Base-by-base conservation (phyloP, 495 filamentous ascomycete genomes). In the Penicillium argentinense region DNA sequence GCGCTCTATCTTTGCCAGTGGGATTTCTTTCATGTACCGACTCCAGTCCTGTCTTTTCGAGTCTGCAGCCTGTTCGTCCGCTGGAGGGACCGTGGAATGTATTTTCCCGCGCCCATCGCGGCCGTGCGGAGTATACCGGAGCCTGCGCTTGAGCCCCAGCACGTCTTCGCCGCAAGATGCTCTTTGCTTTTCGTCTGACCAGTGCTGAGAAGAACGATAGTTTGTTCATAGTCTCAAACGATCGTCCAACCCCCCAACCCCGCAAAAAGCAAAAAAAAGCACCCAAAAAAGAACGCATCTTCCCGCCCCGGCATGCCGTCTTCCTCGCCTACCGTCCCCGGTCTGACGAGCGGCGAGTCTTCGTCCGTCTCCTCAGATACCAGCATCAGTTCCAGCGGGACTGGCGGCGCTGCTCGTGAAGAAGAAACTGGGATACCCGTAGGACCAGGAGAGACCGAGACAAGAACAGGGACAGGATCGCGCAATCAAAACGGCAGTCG, bases 41-140 rank as follows among this genome's bases (percentile, higher is more conserved):
- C n/a, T 14, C 30, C 17, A 18, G 14, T 33, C n/a, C n/a, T n/a
- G n/a, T n/a, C n/a, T n/a, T n/a, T n/a, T n/a, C n/a, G n/a, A n/a
- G n/a, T n/a, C n/a, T n/a, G n/a, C n/a, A n/a, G n/a, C n/a, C n/a
- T n/a, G n/a, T n/a, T n/a, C n/a, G n/a, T n/a, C n/a, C n/a, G n/a
- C n/a, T n/a, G n/a, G n/a, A n/a, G n/a, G n/a, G n/a, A n/a, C n/a
- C n/a, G 9, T 33, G 29, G 29, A 33, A 6, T 17, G 29, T 3
- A 7, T 33, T 36, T 36, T 18, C 17, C 33, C 33, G 33, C 32
- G 42, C 24, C 51, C 22, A 21, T 27, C 18, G n/a, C n/a, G 14
- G 34, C 34, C 34, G 51, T 42, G 52, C 54, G 59, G 59, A 54
- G 59, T 53, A 63, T 59, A 36, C 57, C 59, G 59, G 59, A 63